A percentile compares a stretch with the other conserved stretches of the same genome.
These are phyloP conservation scores for Cymbopogon citratus DNA, from an alignment of 176 grass and related monocot species.

Conservation along the genomic window DNA sequence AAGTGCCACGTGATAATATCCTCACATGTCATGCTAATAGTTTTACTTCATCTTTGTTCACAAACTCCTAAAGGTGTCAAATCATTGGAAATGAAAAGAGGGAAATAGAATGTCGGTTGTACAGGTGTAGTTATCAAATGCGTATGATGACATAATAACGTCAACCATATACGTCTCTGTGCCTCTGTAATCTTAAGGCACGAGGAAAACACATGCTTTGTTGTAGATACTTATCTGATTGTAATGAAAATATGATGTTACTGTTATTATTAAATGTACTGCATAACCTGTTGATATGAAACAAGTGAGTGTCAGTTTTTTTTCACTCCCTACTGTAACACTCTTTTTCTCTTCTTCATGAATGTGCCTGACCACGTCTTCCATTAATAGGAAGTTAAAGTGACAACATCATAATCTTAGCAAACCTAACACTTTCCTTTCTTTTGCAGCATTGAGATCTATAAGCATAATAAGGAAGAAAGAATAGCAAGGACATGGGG, in stretches of 20 bases:
- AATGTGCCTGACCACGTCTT: not conserved
- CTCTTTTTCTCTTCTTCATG: constrained; percentile 22
- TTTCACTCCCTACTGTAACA: not conserved
- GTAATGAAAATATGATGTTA: not conserved
- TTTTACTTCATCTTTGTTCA: not conserved
- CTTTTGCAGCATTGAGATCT: constrained; percentile 91
- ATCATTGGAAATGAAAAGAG: not conserved
- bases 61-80: not conserved
- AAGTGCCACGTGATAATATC: not conserved
- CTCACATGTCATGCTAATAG: not conserved
- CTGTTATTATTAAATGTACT: not conserved
- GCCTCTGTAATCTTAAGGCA: too few species aligned
- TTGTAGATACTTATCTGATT: not conserved
- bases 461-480: constrained; percentile 99
- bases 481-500: constrained; percentile 96
- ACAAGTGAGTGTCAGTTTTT: not conserved
- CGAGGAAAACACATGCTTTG: not conserved
- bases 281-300: not conserved
- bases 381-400: not conserved
- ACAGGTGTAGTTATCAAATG: not conserved
- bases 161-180: not conserved
- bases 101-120: not conserved
- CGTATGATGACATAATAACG: not conserved
- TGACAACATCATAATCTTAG: not conserved
- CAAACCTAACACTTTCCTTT: constrained; percentile 2